These are phyloP conservation scores for Pleurotus giganteus DNA, from an alignment of 768 basidiomycete species.

Conservation along the genomic window DNA sequence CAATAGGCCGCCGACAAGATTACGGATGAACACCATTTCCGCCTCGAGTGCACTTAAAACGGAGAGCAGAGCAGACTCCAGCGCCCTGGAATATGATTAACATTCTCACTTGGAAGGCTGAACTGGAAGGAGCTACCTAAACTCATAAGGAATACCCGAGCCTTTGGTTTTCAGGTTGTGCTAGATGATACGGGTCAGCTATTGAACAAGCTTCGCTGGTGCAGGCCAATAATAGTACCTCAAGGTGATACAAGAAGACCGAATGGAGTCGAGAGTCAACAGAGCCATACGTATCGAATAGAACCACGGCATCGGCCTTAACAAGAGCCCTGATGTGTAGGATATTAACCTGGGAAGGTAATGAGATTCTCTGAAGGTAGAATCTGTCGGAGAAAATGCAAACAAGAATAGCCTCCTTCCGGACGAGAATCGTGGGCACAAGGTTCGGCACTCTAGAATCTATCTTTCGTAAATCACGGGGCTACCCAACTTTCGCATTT, in stretches of 20 bases:
- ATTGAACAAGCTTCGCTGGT: background rate
- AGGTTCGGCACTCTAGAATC: constrained; percentile 93
- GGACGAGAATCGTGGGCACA: constrained; percentile 88
- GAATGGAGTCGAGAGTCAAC: constrained; percentile 84
- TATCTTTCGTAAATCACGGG: constrained; percentile 95
- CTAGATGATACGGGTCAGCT: constrained; percentile 32
- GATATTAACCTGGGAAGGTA: constrained; percentile 70
- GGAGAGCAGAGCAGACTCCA: constrained; percentile 91
- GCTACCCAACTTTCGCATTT: constrained; percentile 40
- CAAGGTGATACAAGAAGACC: constrained; percentile 84
- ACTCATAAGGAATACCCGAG: constrained; percentile 80
- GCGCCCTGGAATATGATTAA: constrained; percentile 56
- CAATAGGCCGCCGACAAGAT: constrained; percentile 84
- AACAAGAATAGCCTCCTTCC: constrained; percentile 86
- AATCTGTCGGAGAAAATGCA: constrained; percentile 22
- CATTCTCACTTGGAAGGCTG: constrained; percentile 14
- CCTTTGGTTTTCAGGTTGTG: constrained; percentile 80
- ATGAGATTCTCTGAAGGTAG: constrained; percentile 11
- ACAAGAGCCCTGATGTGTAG: constrained; percentile 94
- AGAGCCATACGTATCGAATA: constrained; percentile 92
- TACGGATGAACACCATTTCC: constrained; percentile 93
- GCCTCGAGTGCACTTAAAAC: constrained; percentile 92
- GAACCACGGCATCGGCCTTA: constrained; percentile 86
- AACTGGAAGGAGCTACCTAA: constrained; percentile 51
- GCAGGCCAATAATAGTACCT: constrained; percentile 42